Evolutionary conservation across 805 yeast genomes (phyloP).

Genomic region (Nakazawaea laoshanensis): DNA sequence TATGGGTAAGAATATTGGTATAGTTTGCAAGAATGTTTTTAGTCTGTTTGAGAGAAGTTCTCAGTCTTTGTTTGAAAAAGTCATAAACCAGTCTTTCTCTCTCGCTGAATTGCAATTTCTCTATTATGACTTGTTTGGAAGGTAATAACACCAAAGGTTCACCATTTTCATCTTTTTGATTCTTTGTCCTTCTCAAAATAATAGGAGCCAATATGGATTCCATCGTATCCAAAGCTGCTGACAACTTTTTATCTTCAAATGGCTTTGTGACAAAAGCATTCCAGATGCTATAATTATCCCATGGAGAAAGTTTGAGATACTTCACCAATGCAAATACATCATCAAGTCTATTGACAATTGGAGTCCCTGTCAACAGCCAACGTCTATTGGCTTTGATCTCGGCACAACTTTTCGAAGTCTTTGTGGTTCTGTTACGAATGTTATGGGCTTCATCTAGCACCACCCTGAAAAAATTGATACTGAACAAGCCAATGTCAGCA

Average conservation of each 20-base stretch:
- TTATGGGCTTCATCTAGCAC: conserved; percentile 89
- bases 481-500: conserved; percentile 44
- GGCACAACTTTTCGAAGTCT: conserved; percentile 71
- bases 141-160: conserved; percentile 70
- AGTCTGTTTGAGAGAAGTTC: conserved; percentile 45
- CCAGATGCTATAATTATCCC: conserved; percentile 85
- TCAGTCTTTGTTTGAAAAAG: conserved; percentile 62
- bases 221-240: conserved; percentile 74
- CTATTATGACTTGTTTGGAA: conserved; percentile 60
- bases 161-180: conserved; percentile 71
- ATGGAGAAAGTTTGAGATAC: conserved; percentile 77
- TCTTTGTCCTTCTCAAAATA: conserved; percentile 75
- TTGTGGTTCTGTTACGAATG: conserved; percentile 71
- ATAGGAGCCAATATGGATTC: conserved; percentile 81
- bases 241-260: conserved; percentile 63
- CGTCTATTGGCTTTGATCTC: conserved; percentile 55
- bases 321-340: conserved; percentile 74
- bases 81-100: conserved; percentile 60
- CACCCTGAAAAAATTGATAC: conserved; percentile 66
- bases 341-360: conserved; percentile 81
- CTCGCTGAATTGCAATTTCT: conserved; percentile 56
- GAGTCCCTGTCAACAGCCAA: conserved; percentile 92
- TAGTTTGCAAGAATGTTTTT: conserved; percentile 70
- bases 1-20: conserved; percentile 74
- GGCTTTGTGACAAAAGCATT: conserved; percentile 77